phyloP scores from a whole-genome alignment of 2,329 filamentous ascomycete species.

The Cryphonectria parasitica region DNA sequence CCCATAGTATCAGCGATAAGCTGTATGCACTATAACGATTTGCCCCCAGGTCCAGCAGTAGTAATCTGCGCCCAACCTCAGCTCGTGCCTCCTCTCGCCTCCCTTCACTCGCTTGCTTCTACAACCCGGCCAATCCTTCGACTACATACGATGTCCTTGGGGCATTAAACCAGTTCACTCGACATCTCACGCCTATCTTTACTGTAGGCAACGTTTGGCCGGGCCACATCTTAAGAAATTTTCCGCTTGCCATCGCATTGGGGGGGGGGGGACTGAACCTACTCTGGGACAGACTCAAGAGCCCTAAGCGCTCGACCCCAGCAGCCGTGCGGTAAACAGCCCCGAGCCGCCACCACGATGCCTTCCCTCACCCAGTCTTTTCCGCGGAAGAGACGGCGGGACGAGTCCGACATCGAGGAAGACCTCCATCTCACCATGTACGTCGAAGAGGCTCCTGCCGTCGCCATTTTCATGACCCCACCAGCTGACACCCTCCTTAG shows the following conservation, averaged over 20 bases:
- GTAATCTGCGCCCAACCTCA: background rate
- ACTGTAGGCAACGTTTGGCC: background rate
- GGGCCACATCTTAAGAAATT: background rate
- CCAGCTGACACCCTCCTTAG: constrained; percentile 27
- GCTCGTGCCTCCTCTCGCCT: background rate
- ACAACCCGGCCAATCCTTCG: background rate
- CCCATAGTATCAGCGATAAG: background rate
- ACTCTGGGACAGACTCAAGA: background rate
- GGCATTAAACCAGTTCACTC: background rate
- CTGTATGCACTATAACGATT: constrained; percentile 3
- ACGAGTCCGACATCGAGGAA: constrained; percentile 21
- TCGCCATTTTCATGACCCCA: background rate
- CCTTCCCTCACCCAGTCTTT: constrained; percentile 27
- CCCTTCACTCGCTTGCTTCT: background rate
- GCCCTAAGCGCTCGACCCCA: background rate
- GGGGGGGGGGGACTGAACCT: background rate
- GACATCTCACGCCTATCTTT: background rate
- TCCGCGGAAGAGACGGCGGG: constrained; percentile 26
- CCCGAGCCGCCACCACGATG: constrained; percentile 17
- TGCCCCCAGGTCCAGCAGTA: background rate
- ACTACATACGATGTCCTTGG: background rate
- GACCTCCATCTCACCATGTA: constrained; percentile 27
- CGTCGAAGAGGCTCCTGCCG: constrained; percentile 10
- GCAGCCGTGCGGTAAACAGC: background rate
- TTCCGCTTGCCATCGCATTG: background rate